Conservation (phyloP, 768 basidiomycete species). For the Solioccasus polychromus region DNA sequence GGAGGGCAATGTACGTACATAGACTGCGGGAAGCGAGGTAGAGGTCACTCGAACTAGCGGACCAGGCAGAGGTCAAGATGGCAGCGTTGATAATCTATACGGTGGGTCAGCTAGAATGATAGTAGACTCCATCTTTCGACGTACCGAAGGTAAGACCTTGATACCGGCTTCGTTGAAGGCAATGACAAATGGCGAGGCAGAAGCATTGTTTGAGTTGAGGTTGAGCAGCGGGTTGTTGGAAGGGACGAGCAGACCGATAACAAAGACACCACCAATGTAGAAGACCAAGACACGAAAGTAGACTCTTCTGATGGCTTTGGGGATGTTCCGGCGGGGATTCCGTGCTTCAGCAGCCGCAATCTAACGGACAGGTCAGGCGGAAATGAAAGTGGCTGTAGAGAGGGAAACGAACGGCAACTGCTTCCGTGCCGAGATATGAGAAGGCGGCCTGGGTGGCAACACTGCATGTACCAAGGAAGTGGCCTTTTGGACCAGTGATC, state of each 20-base stretch:
- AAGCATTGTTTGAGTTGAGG: conserved; percentile 38
- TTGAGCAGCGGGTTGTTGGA: conserved; percentile 43
- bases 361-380: conserved; percentile 16
- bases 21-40: conserved; percentile 39
- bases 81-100: conserved; percentile 35
- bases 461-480: conserved; percentile 50
- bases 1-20: conserved; percentile 21
- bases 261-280: conserved; percentile 39
- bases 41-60: conserved; percentile 39
- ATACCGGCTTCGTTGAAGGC: conserved; percentile 57
- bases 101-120: background rate
- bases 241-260: conserved; percentile 50
- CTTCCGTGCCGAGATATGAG: conserved; percentile 58
- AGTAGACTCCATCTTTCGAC: conserved; percentile 3
- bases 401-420: conserved; percentile 37
- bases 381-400: background rate
- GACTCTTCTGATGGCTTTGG: conserved; percentile 41
- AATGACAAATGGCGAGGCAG: conserved; percentile 56
- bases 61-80: conserved; percentile 45
- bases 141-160: conserved; percentile 49
- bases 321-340: conserved; percentile 46
- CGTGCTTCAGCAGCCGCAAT: conserved; percentile 48
- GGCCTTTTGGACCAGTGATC: conserved; percentile 43
- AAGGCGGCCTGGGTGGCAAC: conserved; percentile 60
- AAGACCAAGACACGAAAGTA: conserved; percentile 43